phyloP scores from a whole-genome alignment of 2,329 filamentous ascomycete species.

The Phyllosticta citriasiana region DNA sequence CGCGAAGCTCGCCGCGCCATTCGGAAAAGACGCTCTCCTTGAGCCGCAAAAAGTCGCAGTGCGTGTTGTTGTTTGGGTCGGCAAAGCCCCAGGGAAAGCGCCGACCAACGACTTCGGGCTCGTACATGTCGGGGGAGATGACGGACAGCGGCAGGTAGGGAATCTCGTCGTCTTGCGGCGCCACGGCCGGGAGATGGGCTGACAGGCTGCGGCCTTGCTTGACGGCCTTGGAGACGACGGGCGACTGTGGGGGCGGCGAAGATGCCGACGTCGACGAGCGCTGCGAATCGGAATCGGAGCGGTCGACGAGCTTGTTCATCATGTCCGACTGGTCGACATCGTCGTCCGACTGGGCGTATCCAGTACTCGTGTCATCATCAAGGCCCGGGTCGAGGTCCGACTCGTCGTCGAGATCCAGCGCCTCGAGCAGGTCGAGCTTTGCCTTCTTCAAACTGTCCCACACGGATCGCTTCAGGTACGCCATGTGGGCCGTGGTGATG shows the following conservation, averaged over 20 bases:
- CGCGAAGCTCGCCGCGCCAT: conserved; percentile 83
- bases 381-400: conserved; percentile 40
- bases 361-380: conserved; percentile 27
- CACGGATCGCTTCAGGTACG: conserved; percentile 78
- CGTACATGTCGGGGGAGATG: conserved; percentile 87
- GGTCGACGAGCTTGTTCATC: conserved; percentile 28
- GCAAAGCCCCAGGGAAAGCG: conserved; percentile 96
- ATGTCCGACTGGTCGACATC: conserved; percentile 21
- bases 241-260: conserved; percentile 25
- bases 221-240: conserved; percentile 18
- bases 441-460: conserved; percentile 80
- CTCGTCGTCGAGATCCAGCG: conserved; percentile 59
- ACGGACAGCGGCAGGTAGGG: conserved; percentile 83
- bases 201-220: conserved; percentile 31
- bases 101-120: conserved; percentile 67
- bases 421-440: conserved; percentile 78
- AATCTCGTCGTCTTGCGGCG: conserved; percentile 25
- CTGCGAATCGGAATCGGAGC: conserved; percentile 27
- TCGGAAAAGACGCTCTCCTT: conserved; percentile 89
- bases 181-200: conserved; percentile 16
- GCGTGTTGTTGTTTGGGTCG: conserved; percentile 78
- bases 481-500: conserved; percentile 91
- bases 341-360: conserved; percentile 26
- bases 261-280: conserved; percentile 23
- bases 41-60: conserved; percentile 87